Evolutionary conservation across 2,329 filamentous ascomycete genomes (phyloP).

Genomic region (Ilyonectria sp.): DNA sequence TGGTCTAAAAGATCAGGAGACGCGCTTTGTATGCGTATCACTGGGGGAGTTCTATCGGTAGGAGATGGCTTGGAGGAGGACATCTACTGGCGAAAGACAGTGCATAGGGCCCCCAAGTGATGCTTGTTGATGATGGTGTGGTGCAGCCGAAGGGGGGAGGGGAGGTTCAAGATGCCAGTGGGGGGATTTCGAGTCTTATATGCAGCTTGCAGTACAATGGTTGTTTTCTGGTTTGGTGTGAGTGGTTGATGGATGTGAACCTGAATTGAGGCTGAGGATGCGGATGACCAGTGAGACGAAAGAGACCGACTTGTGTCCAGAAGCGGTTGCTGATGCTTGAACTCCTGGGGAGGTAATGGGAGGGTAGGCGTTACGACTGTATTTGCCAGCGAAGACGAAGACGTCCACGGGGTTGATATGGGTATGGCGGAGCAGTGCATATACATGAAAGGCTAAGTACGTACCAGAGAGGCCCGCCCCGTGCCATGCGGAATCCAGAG

Average conservation of each 20-base stretch:
- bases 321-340: constrained; percentile 14
- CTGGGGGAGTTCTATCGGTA: constrained; percentile 40
- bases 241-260: constrained; percentile 15
- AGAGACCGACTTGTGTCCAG: constrained; percentile 1
- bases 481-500: constrained; percentile 33
- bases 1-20: constrained; percentile 41
- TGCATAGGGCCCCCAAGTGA: constrained; percentile 29
- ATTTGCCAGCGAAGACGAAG: constrained; percentile 19
- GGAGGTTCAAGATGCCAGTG: constrained; percentile 20
- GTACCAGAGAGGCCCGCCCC: constrained; percentile 32
- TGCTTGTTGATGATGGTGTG: constrained; percentile 4
- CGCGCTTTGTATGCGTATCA: constrained; percentile 49
- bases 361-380: constrained; percentile 15
- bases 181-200: constrained; percentile 23
- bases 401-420: constrained; percentile 24
- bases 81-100: constrained; percentile 45
- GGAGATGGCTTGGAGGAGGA: constrained; percentile 37
- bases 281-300: constrained; percentile 11
- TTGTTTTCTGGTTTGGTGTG: constrained; percentile 6
- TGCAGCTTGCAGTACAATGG: constrained; percentile 11
- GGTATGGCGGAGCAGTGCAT: constrained; percentile 38
- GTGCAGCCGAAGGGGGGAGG: not conserved
- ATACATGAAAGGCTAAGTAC: constrained; percentile 40
- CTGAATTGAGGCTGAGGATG: constrained; percentile 16
- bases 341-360: not conserved